A percentile compares a stretch with the other conserved stretches of the same genome.
These are phyloP conservation scores for Magnaporthiopsis rhizophila DNA, from an alignment of 2,329 filamentous ascomycete genomes.

Conservation along the genomic window DNA sequence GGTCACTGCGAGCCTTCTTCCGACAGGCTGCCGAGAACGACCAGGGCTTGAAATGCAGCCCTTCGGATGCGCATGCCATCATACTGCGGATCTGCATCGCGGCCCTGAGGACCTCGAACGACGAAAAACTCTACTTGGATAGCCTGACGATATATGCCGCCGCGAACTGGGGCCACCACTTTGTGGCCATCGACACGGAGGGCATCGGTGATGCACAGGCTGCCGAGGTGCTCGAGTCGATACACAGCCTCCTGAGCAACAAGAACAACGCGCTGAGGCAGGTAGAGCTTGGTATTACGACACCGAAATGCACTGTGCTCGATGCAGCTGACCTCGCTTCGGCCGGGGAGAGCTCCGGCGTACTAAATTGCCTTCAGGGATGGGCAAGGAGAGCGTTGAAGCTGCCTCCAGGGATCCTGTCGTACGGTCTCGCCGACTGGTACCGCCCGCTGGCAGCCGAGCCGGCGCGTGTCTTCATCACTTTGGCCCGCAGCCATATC, in stretches of 20 bases:
- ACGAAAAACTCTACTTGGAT: not conserved
- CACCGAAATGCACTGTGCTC: not conserved
- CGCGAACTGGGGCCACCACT: constrained; percentile 1
- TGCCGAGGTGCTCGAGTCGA: not conserved
- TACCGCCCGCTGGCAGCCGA: constrained; percentile 7
- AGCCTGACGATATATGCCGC: not conserved
- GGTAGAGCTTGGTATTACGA: not conserved
- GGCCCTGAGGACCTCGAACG: not conserved
- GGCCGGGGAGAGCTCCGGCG: not conserved
- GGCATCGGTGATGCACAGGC: not conserved
- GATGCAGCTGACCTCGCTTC: not conserved
- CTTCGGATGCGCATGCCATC: not conserved
- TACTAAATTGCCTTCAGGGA: not conserved
- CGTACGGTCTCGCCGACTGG: constrained; percentile 6
- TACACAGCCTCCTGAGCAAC: constrained; percentile 8
- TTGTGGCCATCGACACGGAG: constrained; percentile 5
- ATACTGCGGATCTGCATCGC: constrained; percentile 3
- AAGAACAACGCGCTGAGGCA: constrained; percentile 6
- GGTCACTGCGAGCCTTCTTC: constrained; percentile 10
- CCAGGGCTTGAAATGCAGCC: constrained; percentile 1
- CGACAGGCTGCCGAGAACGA: not conserved
- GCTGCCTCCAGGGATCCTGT: constrained; percentile 1
- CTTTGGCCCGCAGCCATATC: constrained; percentile 8
- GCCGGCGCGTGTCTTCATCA: constrained; percentile 7
- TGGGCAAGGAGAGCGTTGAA: constrained; percentile 8